These are phyloP conservation scores for Ascochyta pisi DNA, from an alignment of 2,329 filamentous ascomycete genomes.

Conservation along the genomic window DNA sequence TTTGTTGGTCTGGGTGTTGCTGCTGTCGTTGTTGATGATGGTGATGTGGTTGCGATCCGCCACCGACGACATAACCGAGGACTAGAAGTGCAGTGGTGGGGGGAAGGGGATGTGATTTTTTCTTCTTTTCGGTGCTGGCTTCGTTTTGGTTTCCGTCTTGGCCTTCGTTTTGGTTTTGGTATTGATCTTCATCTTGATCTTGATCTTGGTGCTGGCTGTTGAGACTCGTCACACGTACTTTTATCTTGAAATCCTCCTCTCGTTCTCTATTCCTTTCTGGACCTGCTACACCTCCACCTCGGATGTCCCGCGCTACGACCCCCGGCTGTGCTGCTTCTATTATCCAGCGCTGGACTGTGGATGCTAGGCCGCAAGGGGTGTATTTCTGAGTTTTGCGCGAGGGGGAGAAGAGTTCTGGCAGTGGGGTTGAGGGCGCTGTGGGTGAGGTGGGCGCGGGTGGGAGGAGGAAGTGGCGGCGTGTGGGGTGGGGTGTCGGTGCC, in stretches of 20 bases:
- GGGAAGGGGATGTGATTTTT: neutral
- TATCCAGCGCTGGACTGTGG: conserved; percentile 59
- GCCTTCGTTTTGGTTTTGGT: too few relatives aligned
- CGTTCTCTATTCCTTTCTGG: conserved; percentile 23
- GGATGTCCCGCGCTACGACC: conserved; percentile 22
- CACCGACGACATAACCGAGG: too few relatives aligned
- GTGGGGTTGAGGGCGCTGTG: conserved; percentile 40
- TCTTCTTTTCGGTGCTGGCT: neutral
- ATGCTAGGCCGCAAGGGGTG: conserved; percentile 57
- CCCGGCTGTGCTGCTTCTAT: conserved; percentile 48
- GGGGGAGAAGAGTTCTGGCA: conserved; percentile 63
- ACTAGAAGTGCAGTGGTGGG: too few relatives aligned
- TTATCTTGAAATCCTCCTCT: conserved; percentile 33
- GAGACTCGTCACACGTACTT: conserved; percentile 17
- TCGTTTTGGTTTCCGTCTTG: neutral
- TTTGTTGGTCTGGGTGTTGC: too few relatives aligned
- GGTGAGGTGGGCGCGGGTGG: conserved; percentile 42
- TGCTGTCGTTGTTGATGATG: too few relatives aligned
- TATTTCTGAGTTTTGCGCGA: conserved; percentile 59
- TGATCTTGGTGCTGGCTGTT: neutral
- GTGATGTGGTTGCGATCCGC: too few relatives aligned
- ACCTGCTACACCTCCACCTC: conserved; percentile 16
- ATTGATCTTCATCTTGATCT: too few relatives aligned
- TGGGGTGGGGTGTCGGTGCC: conserved; percentile 8
- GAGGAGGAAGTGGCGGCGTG: conserved; percentile 50